Percentiles rank a stretch among this genome's conserved stretches.
These are phyloP conservation scores for Acmispon strigosus DNA, from an alignment of 306 rosid genomes.

Conservation along the genomic window DNA sequence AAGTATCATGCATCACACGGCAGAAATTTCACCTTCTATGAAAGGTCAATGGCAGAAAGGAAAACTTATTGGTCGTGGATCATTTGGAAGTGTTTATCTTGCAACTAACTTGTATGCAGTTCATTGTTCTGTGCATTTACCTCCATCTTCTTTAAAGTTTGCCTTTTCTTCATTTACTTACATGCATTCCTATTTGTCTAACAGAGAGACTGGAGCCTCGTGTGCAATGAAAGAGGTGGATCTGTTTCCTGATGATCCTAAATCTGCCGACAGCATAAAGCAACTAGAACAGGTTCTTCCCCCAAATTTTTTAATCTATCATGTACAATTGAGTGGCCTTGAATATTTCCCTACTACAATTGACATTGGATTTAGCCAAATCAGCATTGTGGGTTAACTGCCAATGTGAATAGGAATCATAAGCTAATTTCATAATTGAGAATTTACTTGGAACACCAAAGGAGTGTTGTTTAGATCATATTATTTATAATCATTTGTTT, in stretches of 20 bases:
- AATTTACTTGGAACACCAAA: neutral
- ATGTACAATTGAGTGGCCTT: neutral
- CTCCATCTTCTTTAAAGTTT: conserved; percentile 12
- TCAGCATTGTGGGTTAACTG: neutral
- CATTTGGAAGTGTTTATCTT: conserved; percentile 83
- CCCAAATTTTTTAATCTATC: conserved; percentile 17
- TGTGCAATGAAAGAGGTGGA: conserved; percentile 99
- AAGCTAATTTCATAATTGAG: neutral
- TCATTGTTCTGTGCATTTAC: conserved; percentile 4
- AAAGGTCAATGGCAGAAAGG: conserved; percentile 93
- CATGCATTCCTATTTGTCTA: conserved; percentile 7
- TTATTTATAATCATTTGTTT: neutral
- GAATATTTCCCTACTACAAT: neutral
- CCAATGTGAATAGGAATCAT: neutral
- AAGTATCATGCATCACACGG: conserved; percentile 12
- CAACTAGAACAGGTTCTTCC: conserved; percentile 79
- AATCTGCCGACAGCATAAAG: conserved; percentile 73
- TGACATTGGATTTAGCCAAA: neutral
- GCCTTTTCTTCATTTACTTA: neutral
- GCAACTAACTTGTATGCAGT: conserved; percentile 68
- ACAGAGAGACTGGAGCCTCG: conserved; percentile 85
- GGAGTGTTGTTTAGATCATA: neutral
- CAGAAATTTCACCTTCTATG: conserved; percentile 41
- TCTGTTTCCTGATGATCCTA: conserved; percentile 84
- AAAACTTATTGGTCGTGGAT: conserved; percentile 84